These are phyloP conservation scores for Ajuga chamaepitys DNA, from an alignment of 257 asterid species.

Conservation along the genomic window DNA sequence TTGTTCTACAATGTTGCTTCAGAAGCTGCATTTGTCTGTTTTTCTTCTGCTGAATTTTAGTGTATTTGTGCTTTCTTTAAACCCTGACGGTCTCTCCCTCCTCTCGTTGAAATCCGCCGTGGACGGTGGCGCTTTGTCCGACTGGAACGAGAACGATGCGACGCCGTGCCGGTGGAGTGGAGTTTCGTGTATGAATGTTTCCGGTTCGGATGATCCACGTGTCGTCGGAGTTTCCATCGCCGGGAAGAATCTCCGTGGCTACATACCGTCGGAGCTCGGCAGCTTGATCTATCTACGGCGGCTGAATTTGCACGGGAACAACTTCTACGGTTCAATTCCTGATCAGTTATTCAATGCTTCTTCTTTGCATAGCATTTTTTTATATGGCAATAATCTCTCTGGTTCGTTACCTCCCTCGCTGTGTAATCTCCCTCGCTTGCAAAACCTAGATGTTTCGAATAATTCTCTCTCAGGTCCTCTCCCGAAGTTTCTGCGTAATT, in stretches of 20 bases:
- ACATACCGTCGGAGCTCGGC: slow-evolving; percentile 93
- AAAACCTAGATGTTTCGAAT: slow-evolving; percentile 63
- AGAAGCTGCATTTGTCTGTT: slow-evolving; percentile 15
- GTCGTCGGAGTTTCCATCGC: slow-evolving; percentile 69
- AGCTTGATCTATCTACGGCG: slow-evolving; percentile 71
- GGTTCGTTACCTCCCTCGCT: slow-evolving; percentile 69
- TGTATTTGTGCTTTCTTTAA: slow-evolving; percentile 23
- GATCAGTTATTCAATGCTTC: slow-evolving; percentile 80
- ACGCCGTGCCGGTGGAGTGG: slow-evolving; percentile 91
- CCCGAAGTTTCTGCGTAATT: slow-evolving; percentile 56
- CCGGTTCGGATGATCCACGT: slow-evolving; percentile 57
- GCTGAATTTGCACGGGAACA: slow-evolving; percentile 73
- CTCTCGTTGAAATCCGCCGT: slow-evolving; percentile 73
- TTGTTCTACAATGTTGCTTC: slow-evolving; percentile 24
- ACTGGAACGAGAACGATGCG: slow-evolving; percentile 72
- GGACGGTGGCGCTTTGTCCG: slow-evolving; percentile 47
- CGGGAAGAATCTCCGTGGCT: slow-evolving; percentile 66
- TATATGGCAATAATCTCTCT: slow-evolving; percentile 71
- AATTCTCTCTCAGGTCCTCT: slow-evolving; percentile 70
- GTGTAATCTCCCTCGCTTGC: slow-evolving; percentile 70
- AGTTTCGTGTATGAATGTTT: slow-evolving; percentile 66
- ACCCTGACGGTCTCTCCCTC: slow-evolving; percentile 68
- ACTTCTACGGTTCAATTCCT: slow-evolving; percentile 72
- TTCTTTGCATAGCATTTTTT: slow-evolving; percentile 75
- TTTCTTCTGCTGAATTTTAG: slow-evolving; percentile 22